Percentiles rank a stretch among this genome's conserved stretches.
These are phyloP conservation scores for Yarrowia divulgata DNA, from an alignment of 805 yeast genomes.

Conservation along the genomic window DNA sequence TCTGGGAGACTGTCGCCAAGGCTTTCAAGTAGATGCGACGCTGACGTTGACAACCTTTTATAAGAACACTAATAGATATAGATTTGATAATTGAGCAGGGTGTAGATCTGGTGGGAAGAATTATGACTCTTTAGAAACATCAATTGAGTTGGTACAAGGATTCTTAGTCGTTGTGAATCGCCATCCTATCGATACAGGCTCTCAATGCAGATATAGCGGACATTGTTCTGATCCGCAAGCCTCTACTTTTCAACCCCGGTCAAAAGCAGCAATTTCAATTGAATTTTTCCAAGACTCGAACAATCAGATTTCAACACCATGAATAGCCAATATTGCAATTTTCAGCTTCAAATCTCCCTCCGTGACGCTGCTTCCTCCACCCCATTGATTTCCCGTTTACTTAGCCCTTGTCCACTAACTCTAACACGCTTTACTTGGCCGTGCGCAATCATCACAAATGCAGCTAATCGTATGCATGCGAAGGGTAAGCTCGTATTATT, in stretches of 20 bases:
- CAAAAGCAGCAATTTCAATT: too few species aligned
- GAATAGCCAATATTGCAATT: not conserved
- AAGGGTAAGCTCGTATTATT: conserved; percentile 3
- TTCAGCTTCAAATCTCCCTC: not conserved
- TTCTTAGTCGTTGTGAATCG: too few species aligned
- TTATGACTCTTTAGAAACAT: too few species aligned
- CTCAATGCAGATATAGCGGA: too few species aligned
- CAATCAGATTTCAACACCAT: too few species aligned
- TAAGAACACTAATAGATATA: conserved; percentile 2
- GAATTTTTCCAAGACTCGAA: too few species aligned
- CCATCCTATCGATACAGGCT: too few species aligned
- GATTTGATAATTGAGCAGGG: not conserved
- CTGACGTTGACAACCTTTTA: too few species aligned
- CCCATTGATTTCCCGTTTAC: not conserved
- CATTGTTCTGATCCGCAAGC: too few species aligned
- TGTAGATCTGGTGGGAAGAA: too few species aligned
- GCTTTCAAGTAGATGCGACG: conserved; percentile 9
- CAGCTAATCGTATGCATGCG: conserved; percentile 6
- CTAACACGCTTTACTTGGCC: not conserved
- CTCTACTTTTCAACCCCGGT: too few species aligned
- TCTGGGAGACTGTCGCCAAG: conserved; percentile 56
- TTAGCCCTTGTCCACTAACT: not conserved
- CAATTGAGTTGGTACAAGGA: too few species aligned
- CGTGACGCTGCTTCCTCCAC: not conserved
- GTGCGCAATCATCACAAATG: not conserved